Conservation (phyloP, 2,329 filamentous ascomycete genomes). For the Polytolypa hystricis region DNA sequence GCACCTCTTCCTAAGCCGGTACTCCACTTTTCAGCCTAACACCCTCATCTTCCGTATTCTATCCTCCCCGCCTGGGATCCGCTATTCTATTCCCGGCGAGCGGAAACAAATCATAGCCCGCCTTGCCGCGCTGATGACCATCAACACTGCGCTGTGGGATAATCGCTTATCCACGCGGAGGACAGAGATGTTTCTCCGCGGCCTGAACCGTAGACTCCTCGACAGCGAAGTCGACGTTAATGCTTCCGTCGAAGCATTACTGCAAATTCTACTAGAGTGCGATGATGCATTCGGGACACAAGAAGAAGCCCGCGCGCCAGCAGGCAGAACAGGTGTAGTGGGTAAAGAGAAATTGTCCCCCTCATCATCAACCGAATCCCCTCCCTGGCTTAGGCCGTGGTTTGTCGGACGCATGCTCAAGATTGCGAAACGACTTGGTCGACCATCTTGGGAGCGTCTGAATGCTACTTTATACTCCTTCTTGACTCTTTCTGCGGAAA, state of each 20-base stretch:
- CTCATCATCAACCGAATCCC: neutral
- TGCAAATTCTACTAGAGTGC: slow-evolving; percentile 29
- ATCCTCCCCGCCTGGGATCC: slow-evolving; percentile 20
- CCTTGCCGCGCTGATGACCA: slow-evolving; percentile 24
- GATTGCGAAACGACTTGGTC: slow-evolving; percentile 26
- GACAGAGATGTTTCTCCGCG: slow-evolving; percentile 24
- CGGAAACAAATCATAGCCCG: slow-evolving; percentile 31
- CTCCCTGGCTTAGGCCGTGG: slow-evolving; percentile 26
- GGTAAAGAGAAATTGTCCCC: neutral
- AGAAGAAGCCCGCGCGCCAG: neutral
- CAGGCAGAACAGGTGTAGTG: too few relatives aligned
- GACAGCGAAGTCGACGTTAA: slow-evolving; percentile 27
- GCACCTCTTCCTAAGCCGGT: slow-evolving; percentile 14
- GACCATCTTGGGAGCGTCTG: slow-evolving; percentile 24
- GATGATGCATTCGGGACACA: slow-evolving; percentile 18
- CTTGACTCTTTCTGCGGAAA: slow-evolving; percentile 20
- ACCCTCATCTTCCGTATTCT: slow-evolving; percentile 26
- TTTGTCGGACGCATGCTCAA: slow-evolving; percentile 31
- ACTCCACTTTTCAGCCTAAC: slow-evolving; percentile 19
- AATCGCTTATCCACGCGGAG: slow-evolving; percentile 22
- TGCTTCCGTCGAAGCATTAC: slow-evolving; percentile 28
- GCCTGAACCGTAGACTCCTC: slow-evolving; percentile 21
- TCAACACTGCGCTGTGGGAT: slow-evolving; percentile 32
- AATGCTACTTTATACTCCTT: slow-evolving; percentile 27
- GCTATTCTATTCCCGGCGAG: slow-evolving; percentile 25